Percentiles rank a stretch among this genome's conserved stretches.
Evolutionary conservation across 2,329 filamentous ascomycete genomes (phyloP).

Genomic region (Xylaria sp.): DNA sequence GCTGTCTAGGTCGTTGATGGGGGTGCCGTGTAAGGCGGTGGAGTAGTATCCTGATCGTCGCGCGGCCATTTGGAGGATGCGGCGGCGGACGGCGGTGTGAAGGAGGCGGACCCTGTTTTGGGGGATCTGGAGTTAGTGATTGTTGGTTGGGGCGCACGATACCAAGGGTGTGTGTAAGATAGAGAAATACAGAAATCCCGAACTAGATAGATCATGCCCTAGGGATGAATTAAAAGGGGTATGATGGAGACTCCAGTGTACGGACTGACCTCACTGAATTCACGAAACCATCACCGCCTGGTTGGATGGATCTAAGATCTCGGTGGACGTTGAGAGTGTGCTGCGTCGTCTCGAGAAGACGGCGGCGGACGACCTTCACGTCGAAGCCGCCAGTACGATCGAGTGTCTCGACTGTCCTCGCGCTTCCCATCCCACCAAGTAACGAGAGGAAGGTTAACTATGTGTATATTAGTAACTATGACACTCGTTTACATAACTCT

Average conservation of each 20-base stretch:
- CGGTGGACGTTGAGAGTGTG: conserved; percentile 78
- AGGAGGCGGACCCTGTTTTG: conserved; percentile 70
- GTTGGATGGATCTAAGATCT: conserved; percentile 72
- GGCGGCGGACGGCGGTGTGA: conserved; percentile 73
- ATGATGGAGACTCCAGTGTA: no score
- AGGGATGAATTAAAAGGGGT: not conserved
- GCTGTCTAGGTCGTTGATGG: conserved; percentile 80
- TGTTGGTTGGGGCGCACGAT: not conserved
- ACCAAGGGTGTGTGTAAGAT: not conserved
- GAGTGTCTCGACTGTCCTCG: conserved; percentile 78
- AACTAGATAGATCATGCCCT: not conserved
- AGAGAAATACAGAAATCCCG: no score
- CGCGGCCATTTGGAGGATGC: conserved; percentile 70
- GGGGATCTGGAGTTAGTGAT: not conserved
- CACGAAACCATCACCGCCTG: conserved; percentile 72
- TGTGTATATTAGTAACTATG: not conserved
- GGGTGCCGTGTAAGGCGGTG: conserved; percentile 67
- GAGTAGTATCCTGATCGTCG: conserved; percentile 71
- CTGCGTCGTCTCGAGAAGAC: conserved; percentile 77
- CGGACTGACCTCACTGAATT: conserved; percentile 63
- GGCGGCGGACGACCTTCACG: conserved; percentile 71
- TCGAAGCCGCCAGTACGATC: conserved; percentile 80
- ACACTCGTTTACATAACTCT: not conserved
- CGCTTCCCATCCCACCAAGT: conserved; percentile 77
- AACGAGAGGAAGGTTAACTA: conserved; percentile 67